Evolutionary conservation across 192 early-diverging fungal genomes (phyloP), one percentile per base, ranked within the genome.

Genomic region (Coemansia sp.): DNA sequence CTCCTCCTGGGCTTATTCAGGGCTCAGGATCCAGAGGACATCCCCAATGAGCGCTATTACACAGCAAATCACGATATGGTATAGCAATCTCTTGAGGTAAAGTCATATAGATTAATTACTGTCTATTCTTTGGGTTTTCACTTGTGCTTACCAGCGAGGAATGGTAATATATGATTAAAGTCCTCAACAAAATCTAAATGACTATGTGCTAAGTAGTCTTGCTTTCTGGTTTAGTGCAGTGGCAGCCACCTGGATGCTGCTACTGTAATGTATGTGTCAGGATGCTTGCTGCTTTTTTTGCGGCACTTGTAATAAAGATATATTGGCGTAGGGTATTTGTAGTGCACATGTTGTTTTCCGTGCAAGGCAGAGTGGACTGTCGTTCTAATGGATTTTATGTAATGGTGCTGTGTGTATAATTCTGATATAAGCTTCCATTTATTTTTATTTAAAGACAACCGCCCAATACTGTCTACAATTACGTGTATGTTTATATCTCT

Each of bases 1-100:
- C 77, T 50, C 72, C 78, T 10, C 72, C 78, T 6, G 69, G 77
- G 33, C 50, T 74, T 39, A 14, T 46, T 31, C 63, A 52, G 14
- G 54, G 27, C 23, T 54, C 54, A 7, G 39, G 10, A 1, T 10
- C 39, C 20, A 46, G 39, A 46, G 60, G 24, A 20, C 59, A 67
- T 36, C 21, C 27, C 36, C 63, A 67, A 64, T 60, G 11, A 59
- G 58, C 64, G 39, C 14, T 23, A 54, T 3, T 61, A 51, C 2
- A 31, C 9, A 29, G 46, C 55, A 22, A 31, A 53, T 24, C n/a
- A 57, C 11, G 46, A 68, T 20, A 46, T 46, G 39, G 39, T 46
- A 46, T 17, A 46, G 9, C 39, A 46, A 46, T 46, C 39, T 17
- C 8, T 46, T 46, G 39, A 46, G 3, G 11, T 14, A 46, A 14